Evolutionary conservation across 2,329 filamentous ascomycete genomes (phyloP), one percentile per base, ranked within the genome.

Genomic region (Thielaviopsis euricoi): DNA sequence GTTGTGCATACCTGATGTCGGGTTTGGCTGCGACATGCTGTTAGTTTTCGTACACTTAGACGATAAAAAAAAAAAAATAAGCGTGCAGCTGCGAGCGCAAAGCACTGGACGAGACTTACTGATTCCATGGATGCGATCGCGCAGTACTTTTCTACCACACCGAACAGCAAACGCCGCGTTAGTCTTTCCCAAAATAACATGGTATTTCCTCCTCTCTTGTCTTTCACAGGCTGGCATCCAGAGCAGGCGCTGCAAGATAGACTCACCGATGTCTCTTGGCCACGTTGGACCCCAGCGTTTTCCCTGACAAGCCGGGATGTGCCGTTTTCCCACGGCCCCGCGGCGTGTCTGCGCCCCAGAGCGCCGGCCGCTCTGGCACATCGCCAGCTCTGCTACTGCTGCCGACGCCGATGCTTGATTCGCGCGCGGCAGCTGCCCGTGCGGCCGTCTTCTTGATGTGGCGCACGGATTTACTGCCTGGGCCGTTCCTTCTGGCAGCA

Each of bases 1-100:
- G n/a, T n/a, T n/a, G n/a, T 68, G 52, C 53, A 33, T 69, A 80
- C 78, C 77, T 69, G 54, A 81, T 80, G 15, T 73, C 76, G 5
- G 73, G 72, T 61, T 80, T 81, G 1, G 78, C 78, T 79, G 29
- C 10, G 43, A n/a, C n/a, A n/a, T 43, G 57, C 46, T 46, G 25
- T 6, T 58, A 56, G 25, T 54, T 61, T 23, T 56, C 51, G 55
- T 62, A n/a, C n/a, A n/a, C n/a, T n/a, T n/a, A n/a, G n/a, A n/a
- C n/a, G n/a, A n/a, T n/a, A n/a, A n/a, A n/a, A n/a, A n/a, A n/a
- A n/a, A n/a, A n/a, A n/a, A n/a, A n/a, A n/a, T n/a, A n/a, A n/a
- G n/a, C n/a, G n/a, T n/a, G n/a, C n/a, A n/a, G n/a, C n/a, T n/a
- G n/a, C n/a, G n/a, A n/a, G n/a, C n/a, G n/a, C n/a, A n/a, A n/a